phyloP scores from a whole-genome alignment of 2,329 filamentous ascomycete species.

The Cladosporium sp. region DNA sequence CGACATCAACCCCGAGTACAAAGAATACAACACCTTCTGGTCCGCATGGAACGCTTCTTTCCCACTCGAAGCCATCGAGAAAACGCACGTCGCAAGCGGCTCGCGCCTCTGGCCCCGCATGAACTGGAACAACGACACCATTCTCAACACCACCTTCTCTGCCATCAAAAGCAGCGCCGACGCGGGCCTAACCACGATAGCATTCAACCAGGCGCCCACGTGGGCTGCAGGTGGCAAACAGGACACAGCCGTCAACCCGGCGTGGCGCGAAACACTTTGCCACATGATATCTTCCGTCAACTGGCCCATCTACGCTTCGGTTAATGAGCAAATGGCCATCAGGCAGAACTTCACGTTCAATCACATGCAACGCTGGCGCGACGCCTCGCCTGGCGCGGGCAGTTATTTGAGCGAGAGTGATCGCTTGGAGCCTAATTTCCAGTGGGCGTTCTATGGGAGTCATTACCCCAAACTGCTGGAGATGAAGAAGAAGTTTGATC shows the following conservation, averaged over 20 bases:
- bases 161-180: constrained; percentile 13
- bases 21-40: constrained; percentile 17
- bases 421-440: constrained; percentile 34
- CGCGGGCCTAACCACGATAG: constrained; percentile 16
- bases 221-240: constrained; percentile 3
- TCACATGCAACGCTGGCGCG: constrained; percentile 28
- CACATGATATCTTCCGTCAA: constrained; percentile 16
- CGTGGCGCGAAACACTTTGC: constrained; percentile 18
- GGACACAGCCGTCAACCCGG: constrained; percentile 21
- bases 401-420: constrained; percentile 51
- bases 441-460: constrained; percentile 34
- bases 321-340: background rate
- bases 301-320: background rate
- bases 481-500: constrained; percentile 32
- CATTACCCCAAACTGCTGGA: constrained; percentile 33
- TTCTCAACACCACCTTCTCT: constrained; percentile 17
- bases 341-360: constrained; percentile 17
- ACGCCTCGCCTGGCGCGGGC: constrained; percentile 44
- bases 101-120: constrained; percentile 18
- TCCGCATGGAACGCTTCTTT: constrained; percentile 21
- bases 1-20: constrained; percentile 2
- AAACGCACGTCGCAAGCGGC: constrained; percentile 14
- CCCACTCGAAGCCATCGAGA: constrained; percentile 19
- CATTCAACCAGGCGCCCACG: constrained; percentile 19
- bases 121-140: constrained; percentile 18